phyloP scores from a whole-genome alignment of 352 stramenopile genomes.

The Globisporangium emineosum region DNA sequence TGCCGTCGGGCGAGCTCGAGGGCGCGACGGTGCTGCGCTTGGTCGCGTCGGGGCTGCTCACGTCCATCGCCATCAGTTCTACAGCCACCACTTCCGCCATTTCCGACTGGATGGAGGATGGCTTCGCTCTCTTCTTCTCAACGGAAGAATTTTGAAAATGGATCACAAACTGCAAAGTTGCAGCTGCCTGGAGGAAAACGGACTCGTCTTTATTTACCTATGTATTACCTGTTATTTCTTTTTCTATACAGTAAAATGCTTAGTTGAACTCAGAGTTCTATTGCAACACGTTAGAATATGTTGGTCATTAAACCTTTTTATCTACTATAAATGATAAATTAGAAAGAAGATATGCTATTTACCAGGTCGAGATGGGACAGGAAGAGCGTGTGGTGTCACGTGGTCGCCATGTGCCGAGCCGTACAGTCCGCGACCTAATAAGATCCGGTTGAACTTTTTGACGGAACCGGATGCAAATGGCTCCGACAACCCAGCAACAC shows the following conservation, averaged over 20 bases:
- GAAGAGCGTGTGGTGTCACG: not conserved
- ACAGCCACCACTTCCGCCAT: conserved; percentile 4
- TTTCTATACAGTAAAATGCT: not conserved
- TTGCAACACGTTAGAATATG: too few species aligned
- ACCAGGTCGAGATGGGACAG: not conserved
- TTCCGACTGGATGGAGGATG: conserved; percentile 5
- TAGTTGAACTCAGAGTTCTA: too few species aligned
- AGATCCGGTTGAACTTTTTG: not conserved
- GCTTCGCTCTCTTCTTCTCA: not conserved
- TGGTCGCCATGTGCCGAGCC: not conserved
- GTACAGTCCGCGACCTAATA: conserved; percentile 5
- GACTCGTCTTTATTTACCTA: not conserved
- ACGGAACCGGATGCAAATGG: not conserved
- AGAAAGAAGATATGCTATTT: not conserved
- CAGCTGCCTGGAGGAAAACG: not conserved
- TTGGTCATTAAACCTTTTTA: not conserved
- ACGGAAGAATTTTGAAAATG: not conserved
- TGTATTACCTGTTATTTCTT: not conserved
- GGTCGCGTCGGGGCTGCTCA: not conserved
- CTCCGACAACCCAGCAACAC: conserved; percentile 8
- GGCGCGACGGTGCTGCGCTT: not conserved
- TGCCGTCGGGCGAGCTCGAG: not conserved
- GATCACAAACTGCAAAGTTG: conserved; percentile 3
- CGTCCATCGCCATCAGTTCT: not conserved
- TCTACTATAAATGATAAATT: too few species aligned